Evolutionary conservation across 306 rosid species (phyloP).

Genomic region (cucumber (Cucumis sativus)): Cucumber_9930_V3 NC_026659.2:26662001-26662500

Average conservation of each 20-base stretch:
- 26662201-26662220: background rate
- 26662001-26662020: background rate
- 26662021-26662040: background rate
- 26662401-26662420: background rate
- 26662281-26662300: background rate
- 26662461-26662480: background rate
- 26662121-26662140: background rate
- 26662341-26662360: background rate
- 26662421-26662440: background rate
- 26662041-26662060: background rate
- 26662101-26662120: background rate
- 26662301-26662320: background rate
- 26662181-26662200: background rate
- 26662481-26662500: conserved; percentile 3
- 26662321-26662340: background rate
- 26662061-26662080: background rate
- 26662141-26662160: background rate
- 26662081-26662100: no score
- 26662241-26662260: background rate
- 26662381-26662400: conserved; percentile 1
- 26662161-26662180: background rate
- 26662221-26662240: background rate
- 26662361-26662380: background rate
- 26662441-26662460: background rate
- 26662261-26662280: background rate